Evolutionary conservation across 495 filamentous ascomycete genomes (phyloP).

Genomic region (Hypoxylon lenormandii): DNA sequence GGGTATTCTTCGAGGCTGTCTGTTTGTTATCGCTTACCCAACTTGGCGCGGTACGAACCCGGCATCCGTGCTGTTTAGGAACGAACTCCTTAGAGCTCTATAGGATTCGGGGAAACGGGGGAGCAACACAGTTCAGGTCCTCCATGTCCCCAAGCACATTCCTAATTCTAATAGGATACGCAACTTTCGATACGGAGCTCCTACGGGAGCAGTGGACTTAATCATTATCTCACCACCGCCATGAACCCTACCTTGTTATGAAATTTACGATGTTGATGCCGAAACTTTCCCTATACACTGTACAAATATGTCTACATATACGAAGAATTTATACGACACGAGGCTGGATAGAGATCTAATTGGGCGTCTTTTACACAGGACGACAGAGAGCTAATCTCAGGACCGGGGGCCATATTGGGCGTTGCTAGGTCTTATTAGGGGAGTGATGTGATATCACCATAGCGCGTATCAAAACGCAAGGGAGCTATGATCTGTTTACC

Average conservation of each 20-base stretch:
- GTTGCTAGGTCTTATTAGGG: conserved; percentile 29
- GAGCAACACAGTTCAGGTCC: too few species aligned
- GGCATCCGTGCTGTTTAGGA: too few species aligned
- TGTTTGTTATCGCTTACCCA: neutral
- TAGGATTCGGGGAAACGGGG: too few species aligned
- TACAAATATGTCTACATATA: conserved; percentile 44
- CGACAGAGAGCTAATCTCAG: conserved; percentile 3
- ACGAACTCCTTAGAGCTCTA: too few species aligned
- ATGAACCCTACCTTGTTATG: conserved; percentile 18
- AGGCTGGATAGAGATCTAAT: conserved; percentile 22
- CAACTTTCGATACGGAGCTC: too few species aligned
- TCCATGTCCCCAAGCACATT: too few species aligned
- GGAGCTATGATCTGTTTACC: conserved; percentile 13
- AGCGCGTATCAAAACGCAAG: neutral
- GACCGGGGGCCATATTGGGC: conserved; percentile 20
- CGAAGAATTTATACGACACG: conserved; percentile 25
- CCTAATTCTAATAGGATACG: too few species aligned
- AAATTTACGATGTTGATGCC: conserved; percentile 42
- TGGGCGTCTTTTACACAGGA: conserved; percentile 27
- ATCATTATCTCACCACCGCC: conserved; percentile 1
- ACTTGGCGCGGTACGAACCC: neutral
- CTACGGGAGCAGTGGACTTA: neutral
- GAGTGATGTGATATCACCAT: neutral
- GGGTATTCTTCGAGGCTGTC: too few species aligned
- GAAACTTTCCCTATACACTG: conserved; percentile 22